A percentile compares a stretch with the other conserved stretches of the same genome.
phyloP scores from a whole-genome alignment of 2,329 filamentous ascomycete genomes.

The Thelonectria discophora region DNA sequence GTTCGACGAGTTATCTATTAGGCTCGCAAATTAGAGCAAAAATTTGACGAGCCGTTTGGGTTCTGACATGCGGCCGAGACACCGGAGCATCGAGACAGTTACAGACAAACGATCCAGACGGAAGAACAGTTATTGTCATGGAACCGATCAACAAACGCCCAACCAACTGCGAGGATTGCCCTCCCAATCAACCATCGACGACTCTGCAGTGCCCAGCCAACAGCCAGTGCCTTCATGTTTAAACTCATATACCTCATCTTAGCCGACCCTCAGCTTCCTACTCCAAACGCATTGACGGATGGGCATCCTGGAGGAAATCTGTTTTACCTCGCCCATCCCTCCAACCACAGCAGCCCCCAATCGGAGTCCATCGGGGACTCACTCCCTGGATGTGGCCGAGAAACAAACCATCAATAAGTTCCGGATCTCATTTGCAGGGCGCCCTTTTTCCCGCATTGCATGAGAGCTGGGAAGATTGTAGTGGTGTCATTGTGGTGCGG shows the following conservation, averaged over 20 bases:
- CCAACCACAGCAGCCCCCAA: background rate
- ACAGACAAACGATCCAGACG: background rate
- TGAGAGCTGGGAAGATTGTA: conserved; percentile 10
- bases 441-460: conserved; percentile 12
- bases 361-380: background rate
- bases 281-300: conserved; percentile 1
- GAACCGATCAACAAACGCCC: background rate
- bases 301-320: conserved; percentile 7
- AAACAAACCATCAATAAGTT: conserved; percentile 23
- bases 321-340: conserved; percentile 6
- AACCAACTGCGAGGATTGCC: background rate
- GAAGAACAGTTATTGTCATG: background rate
- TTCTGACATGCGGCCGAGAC: background rate
- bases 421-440: conserved; percentile 3
- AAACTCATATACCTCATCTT: background rate
- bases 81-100: background rate
- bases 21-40: too few relatives aligned
- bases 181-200: background rate
- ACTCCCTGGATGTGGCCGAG: background rate
- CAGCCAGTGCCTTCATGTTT: background rate
- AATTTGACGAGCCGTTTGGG: background rate
- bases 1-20: too few relatives aligned
- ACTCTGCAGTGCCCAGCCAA: background rate
- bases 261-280: background rate
- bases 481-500: conserved; percentile 14